Conservation (phyloP, 1,284 basidiomycete species). For the Trametes pubescens region DNA sequence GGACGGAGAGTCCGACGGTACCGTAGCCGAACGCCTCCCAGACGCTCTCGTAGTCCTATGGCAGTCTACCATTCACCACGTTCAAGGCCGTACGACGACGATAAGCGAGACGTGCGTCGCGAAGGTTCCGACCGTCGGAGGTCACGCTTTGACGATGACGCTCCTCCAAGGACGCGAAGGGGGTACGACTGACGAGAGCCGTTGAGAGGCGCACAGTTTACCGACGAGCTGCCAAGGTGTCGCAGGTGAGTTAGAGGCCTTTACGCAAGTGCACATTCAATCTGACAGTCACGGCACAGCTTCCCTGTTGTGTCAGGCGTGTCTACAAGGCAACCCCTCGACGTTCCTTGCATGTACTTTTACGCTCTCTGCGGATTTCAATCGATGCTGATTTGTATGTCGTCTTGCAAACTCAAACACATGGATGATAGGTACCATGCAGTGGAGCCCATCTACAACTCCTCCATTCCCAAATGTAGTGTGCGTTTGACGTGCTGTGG, state of each 20-base stretch:
- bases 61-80: constrained; percentile 21
- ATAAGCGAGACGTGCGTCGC: constrained; percentile 26
- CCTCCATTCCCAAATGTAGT: not conserved
- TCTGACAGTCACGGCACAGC: not conserved
- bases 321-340: not conserved
- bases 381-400: not conserved
- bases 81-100: constrained; percentile 21
- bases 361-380: not conserved
- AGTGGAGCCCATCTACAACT: not conserved
- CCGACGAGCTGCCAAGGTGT: constrained; percentile 1
- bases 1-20: constrained; percentile 26
- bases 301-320: constrained; percentile 1
- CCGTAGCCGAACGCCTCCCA: constrained; percentile 23
- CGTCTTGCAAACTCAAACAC: not conserved
- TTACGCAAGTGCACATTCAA: not conserved
- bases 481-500: constrained; percentile 2
- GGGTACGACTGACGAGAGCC: constrained; percentile 33
- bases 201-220: not conserved
- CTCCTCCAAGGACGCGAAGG: constrained; percentile 28
- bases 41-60: constrained; percentile 8
- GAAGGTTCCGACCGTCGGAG: constrained; percentile 19
- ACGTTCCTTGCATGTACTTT: not conserved
- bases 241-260: constrained; percentile 3
- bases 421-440: not conserved
- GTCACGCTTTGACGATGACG: constrained; percentile 23